These are phyloP conservation scores for Plectranthus barbatus DNA, from an alignment of 257 asterid genomes.

Conservation along the genomic window DNA sequence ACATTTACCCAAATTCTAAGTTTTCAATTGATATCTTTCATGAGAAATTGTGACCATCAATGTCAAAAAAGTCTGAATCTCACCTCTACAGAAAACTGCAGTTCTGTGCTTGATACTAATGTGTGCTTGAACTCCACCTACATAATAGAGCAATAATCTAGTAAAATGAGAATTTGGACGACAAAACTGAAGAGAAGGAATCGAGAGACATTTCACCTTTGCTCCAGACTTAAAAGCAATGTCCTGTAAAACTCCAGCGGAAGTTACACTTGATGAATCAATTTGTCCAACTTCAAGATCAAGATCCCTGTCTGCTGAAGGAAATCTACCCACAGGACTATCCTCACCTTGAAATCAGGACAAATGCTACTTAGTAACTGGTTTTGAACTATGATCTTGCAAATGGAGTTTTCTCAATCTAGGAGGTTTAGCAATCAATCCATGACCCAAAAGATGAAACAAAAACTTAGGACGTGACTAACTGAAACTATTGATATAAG, in stretches of 20 bases:
- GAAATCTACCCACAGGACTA: conserved; percentile 39
- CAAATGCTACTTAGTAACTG: not conserved
- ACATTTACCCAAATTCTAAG: not conserved
- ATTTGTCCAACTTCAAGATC: conserved; percentile 76
- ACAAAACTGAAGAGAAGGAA: not conserved
- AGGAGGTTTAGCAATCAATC: no score
- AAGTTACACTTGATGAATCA: conserved; percentile 51
- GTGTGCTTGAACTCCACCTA: conserved; percentile 74
- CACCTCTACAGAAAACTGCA: conserved; percentile 82
- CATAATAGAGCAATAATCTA: conserved; percentile 30
- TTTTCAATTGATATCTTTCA: not conserved
- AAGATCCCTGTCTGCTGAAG: conserved; percentile 45
- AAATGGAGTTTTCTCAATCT: no score
- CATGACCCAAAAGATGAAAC: no score
- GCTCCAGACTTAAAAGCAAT: conserved; percentile 84
- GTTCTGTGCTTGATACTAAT: conserved; percentile 40
- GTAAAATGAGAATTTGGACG: conserved; percentile 11
- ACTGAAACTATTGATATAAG: no score
- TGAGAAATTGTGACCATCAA: not conserved
- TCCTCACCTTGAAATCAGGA: conserved; percentile 43
- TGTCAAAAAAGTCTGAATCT: conserved; percentile 5
- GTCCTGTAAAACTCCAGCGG: conserved; percentile 59
- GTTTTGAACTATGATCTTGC: no score
- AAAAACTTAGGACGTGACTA: no score
- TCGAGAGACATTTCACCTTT: conserved; percentile 38